A percentile compares a stretch with the other conserved stretches of the same genome.
Conservation (phyloP, 768 basidiomycete species). For the Paxillus involutus region DNA sequence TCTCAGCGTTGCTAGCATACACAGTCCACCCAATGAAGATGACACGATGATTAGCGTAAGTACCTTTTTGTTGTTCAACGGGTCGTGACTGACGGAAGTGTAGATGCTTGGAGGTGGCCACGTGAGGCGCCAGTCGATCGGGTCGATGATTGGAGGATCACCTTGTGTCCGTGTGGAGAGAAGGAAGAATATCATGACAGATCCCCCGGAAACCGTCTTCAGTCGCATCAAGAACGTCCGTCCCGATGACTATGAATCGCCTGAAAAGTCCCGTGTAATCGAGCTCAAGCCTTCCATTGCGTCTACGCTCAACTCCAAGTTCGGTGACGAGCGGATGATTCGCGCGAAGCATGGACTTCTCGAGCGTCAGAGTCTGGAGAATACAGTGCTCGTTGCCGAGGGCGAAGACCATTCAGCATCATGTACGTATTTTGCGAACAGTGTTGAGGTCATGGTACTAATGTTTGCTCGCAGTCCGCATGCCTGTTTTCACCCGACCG, state of each 20-base stretch:
- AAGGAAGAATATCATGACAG: slow-evolving; percentile 45
- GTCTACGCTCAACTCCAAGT: slow-evolving; percentile 58
- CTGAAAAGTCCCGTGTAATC: slow-evolving; percentile 47
- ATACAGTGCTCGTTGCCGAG: slow-evolving; percentile 59
- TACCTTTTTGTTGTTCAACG: slow-evolving; percentile 5
- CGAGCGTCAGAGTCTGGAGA: slow-evolving; percentile 67
- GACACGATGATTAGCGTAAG: slow-evolving; percentile 82
- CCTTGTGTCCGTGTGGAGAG: slow-evolving; percentile 69
- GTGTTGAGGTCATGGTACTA: neutral
- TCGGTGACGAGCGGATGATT: slow-evolving; percentile 71
- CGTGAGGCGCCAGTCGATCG: slow-evolving; percentile 66
- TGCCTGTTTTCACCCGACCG: slow-evolving; percentile 66
- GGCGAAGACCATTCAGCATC: slow-evolving; percentile 58
- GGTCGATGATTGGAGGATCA: slow-evolving; percentile 65
- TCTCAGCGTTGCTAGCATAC: slow-evolving; percentile 47
- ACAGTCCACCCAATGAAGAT: slow-evolving; percentile 61
- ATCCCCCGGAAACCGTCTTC: slow-evolving; percentile 32
- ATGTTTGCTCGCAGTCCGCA: slow-evolving; percentile 35
- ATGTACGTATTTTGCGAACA: slow-evolving; percentile 40
- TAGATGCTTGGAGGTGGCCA: slow-evolving; percentile 83
- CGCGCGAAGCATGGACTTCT: slow-evolving; percentile 59
- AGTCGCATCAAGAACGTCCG: slow-evolving; percentile 31
- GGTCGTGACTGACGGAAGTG: neutral
- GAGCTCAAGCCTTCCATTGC: slow-evolving; percentile 62
- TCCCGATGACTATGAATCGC: slow-evolving; percentile 30